A percentile compares a stretch with the other conserved stretches of the same genome.
These are phyloP conservation scores for Symmetrospora coprosmae DNA, from an alignment of 768 basidiomycete genomes.

Conservation along the genomic window DNA sequence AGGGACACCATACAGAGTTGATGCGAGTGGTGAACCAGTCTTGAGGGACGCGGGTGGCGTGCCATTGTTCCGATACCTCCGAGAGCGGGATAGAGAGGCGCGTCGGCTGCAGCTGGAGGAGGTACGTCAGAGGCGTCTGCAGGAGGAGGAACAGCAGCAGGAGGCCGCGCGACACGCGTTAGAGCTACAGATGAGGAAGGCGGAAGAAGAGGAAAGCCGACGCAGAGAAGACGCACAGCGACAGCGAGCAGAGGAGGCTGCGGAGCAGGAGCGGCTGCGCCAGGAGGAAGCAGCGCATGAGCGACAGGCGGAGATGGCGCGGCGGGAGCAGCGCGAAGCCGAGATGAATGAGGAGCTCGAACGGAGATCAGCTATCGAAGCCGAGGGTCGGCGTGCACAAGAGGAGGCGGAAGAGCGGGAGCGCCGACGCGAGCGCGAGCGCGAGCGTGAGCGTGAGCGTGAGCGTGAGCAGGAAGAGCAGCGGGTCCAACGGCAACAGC, in stretches of 20 bases:
- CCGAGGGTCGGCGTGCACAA: too few species aligned
- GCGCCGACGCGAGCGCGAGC: not conserved
- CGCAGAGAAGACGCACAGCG: not conserved
- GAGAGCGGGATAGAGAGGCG: not conserved
- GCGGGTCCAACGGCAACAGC: too few species aligned
- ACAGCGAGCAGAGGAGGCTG: not conserved
- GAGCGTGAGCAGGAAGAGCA: not conserved
- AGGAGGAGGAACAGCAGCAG: not conserved
- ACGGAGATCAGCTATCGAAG: too few species aligned
- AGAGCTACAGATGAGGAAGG: not conserved
- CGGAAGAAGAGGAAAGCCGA: conserved; percentile 12
- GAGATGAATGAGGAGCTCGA: too few species aligned
- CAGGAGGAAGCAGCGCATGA: too few species aligned
- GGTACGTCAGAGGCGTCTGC: not conserved
- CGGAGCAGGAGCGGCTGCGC: too few species aligned
- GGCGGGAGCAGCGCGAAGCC: too few species aligned
- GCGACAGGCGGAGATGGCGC: too few species aligned
- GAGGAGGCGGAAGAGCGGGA: too few species aligned
- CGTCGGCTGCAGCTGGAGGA: not conserved
- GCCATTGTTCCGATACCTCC: conserved; percentile 9
- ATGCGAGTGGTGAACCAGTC: not conserved
- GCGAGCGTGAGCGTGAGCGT: not conserved
- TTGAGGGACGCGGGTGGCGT: conserved; percentile 14
- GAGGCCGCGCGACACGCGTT: not conserved
- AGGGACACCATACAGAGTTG: not conserved